Base-by-base conservation (phyloP, 371 early-diverging fungal genomes). In the Mucor piriformis region DNA sequence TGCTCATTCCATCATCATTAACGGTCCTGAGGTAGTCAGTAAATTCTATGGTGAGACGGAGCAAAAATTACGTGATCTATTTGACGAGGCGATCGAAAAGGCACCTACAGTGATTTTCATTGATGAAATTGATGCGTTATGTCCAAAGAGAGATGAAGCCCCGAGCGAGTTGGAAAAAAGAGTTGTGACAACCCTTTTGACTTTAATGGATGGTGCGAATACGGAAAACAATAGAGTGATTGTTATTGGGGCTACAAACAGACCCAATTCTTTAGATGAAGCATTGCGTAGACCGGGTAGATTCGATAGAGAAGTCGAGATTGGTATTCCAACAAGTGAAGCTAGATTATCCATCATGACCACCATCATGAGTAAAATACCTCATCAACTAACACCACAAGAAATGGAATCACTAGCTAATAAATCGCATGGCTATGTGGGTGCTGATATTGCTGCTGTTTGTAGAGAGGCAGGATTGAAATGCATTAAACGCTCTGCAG, bases 91-190 rank as follows among this genome's bases (percentile, higher is more conserved):
- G 0, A 78, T 77, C 20, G 86, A 88, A 18, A 85, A 84, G 21
- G 86, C 92, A 15, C 99, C 99, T 1, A 80, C 93, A 15, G 92
- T 99, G 24, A 91, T 99, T 16, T 97, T 99, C 70, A 95, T 99
- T 58, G 99, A 99, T 70, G 99, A 99, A 71, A 94, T 99, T 54
- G 99, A 99, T 64, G 93, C 97, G 0, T 80, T 99, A 0, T 95
- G 96, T 66, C 94, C 97, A 0, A 91, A 88, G 58, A 83, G 97
- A n/a, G 93, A 94, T 44, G 87, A 88, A 61, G 83, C 87, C 12
- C 83, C 85, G 2, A 88, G 83, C 40, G 89, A 88, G 54, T 61
- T 91, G 24, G 95, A 94, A 54, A 92, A 94, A 61, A 90, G 99
- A 10, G 82, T 99, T 3, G 99, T 99, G 3, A 94, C 99, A 1